These are phyloP conservation scores for Lasiosphaeria miniovina DNA, from an alignment of 495 filamentous ascomycete genomes.

Conservation along the genomic window DNA sequence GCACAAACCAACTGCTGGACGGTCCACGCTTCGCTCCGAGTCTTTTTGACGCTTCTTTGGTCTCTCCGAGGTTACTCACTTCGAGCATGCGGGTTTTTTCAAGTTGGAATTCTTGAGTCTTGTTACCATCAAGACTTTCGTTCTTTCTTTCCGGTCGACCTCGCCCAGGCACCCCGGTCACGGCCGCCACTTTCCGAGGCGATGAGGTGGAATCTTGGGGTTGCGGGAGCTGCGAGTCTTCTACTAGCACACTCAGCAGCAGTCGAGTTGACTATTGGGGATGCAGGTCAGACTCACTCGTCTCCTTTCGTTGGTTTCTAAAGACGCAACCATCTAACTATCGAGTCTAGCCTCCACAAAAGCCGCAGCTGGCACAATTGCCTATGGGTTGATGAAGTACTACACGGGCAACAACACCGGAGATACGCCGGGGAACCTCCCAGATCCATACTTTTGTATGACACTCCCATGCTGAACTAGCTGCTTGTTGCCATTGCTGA, in stretches of 20 bases:
- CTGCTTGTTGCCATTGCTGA: not conserved
- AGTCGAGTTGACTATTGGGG: conserved; percentile 25
- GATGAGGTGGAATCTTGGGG: conserved; percentile 26
- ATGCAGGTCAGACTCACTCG: conserved; percentile 23
- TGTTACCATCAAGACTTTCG: not conserved
- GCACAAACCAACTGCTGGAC: not conserved
- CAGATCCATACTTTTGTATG: conserved; percentile 69
- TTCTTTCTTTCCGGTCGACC: not conserved
- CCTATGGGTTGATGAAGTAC: conserved; percentile 49
- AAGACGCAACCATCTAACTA: conserved; percentile 9
- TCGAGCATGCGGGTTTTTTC: not conserved
- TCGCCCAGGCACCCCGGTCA: too few relatives aligned
- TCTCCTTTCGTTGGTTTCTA: not conserved
- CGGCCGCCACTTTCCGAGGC: conserved; percentile 8
- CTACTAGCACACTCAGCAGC: conserved; percentile 26
- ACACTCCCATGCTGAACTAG: not conserved
- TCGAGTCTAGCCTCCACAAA: conserved; percentile 38
- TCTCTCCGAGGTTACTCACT: too few relatives aligned
- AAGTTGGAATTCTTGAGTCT: not conserved
- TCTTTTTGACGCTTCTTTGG: not conserved
- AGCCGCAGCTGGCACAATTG: conserved; percentile 42
- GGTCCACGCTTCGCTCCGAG: not conserved
- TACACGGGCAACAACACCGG: conserved; percentile 72
- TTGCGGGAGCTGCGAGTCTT: conserved; percentile 13
- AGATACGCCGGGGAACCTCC: conserved; percentile 68